Evolutionary conservation across 768 basidiomycete species (phyloP), one percentile per base, ranked within the genome.

Genomic region (Rhizopogon rudus): DNA sequence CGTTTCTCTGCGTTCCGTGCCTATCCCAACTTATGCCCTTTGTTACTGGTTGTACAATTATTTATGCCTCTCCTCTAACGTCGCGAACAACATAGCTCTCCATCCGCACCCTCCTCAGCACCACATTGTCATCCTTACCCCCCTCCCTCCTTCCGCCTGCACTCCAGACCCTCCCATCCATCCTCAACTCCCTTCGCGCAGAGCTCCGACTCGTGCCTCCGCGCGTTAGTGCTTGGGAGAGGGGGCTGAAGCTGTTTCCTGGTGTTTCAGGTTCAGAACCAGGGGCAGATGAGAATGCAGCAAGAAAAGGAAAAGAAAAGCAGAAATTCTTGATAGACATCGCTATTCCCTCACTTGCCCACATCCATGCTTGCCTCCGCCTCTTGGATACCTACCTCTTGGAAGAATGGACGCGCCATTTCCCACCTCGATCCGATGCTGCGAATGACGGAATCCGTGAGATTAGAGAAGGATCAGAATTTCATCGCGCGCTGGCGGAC

Each of bases 301-400:
- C 6, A 5, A 33, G 46, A 48, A 49, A 49, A 37, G 46, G 33
- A 16, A 49, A 37, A 37, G 33, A 49, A 49, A 16, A 5, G 22
- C 46, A 20, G 5, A 49, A 49, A 22, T 8, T 5, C 13, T 49
- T 20, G 20, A 49, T 49, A 49, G 46, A 49, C 2, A 35, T 49
- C 14, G 46, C 33, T 22, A 49, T 20, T 22, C 75, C 70, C 28
- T 75, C 76, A 17, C 63, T 82, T 37, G 68, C 73, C 16, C 79
- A 77, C 62, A 69, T 84, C 3, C 76, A 81, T 57, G 75, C 80
- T 31, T 81, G 83, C 57, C 72, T 91, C 35, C 73, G 74, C 17
- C 70, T 90, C 1, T 61, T 91, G 8, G 88, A 91, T 59, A 72
- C 77, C 1, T 86, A 78, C 63, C 74, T 91, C 1, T 69, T 90